Evolutionary conservation across 768 basidiomycete species (phyloP), one percentile per base, ranked within the genome.

Genomic region (Pleurotus platypus): DNA sequence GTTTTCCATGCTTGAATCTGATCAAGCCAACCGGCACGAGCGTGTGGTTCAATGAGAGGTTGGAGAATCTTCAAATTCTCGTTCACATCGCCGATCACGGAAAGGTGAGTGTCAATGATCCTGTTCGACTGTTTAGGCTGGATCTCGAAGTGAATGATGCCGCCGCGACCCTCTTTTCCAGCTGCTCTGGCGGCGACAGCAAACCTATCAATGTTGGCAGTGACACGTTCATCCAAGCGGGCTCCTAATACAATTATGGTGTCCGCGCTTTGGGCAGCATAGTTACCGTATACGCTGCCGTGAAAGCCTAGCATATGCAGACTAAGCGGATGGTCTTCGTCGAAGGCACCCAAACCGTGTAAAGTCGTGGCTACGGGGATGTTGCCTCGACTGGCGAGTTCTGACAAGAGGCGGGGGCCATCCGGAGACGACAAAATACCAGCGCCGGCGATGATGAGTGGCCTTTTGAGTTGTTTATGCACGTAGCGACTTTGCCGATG

Each of bases 231-330:
- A 66, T 99, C 97, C 68, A 99, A 98, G 42, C 97, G 86, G 20
- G 85, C 92, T 47, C 97, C 97, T 30, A 99, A 87, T 20, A 95
- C 95, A 61, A 99, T 94, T 76, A 99, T 92, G 56, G 98, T 87
- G 69, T 99, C 97, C 42, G 97, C 97, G 48, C 90, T 77, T 74
- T 98, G 97, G 83, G 98, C 98, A 3, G 96, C 96, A 45, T 96
- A 75, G 75, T 98, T 99, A 64, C 96, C 97, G 66, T 97, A 98
- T 4, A 94, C 94, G 27, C 86, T 86, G 5, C 97, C 97, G 75
- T 98, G 97, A 94, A 98, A 97, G 56, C 96, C 96, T 55, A 99
- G 84, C 96, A 98, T 98, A 71, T 98, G 94, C 67, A 99, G 74
- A 61, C 89, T 88, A 71, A 80, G 84, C 27, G 86, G 84, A 71